Conservation (phyloP, 1,284 basidiomycete genomes). For the Psilocybe mexicana region DNA sequence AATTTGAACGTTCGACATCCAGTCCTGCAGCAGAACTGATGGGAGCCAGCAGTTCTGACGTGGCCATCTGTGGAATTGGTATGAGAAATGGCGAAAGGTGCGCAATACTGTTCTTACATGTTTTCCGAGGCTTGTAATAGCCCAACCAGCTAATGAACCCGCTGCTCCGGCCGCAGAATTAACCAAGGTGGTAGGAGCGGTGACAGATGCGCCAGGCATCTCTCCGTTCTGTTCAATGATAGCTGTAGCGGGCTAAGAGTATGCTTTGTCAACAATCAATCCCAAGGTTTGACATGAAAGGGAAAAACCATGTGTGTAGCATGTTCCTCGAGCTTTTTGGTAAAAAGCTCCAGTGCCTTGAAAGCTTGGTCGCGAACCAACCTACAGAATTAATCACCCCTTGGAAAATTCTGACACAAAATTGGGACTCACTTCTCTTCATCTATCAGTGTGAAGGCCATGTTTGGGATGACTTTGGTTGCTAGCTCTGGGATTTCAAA, state of each 20-base stretch:
- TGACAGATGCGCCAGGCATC: slow-evolving; percentile 18
- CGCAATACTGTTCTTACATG: slow-evolving; percentile 47
- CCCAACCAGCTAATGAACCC: slow-evolving; percentile 91
- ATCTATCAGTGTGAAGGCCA: slow-evolving; percentile 81
- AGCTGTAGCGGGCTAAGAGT: slow-evolving; percentile 25
- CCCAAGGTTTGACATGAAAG: neutral
- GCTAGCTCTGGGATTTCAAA: slow-evolving; percentile 91
- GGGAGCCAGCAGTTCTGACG: slow-evolving; percentile 70
- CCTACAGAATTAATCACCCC: slow-evolving; percentile 38
- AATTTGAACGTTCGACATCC: slow-evolving; percentile 38
- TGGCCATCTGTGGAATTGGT: slow-evolving; percentile 50
- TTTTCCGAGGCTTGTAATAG: slow-evolving; percentile 83
- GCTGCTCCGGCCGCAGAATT: slow-evolving; percentile 89
- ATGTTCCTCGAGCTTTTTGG: slow-evolving; percentile 81
- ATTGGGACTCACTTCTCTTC: slow-evolving; percentile 77
- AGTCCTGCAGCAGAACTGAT: slow-evolving; percentile 31
- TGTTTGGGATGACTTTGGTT: slow-evolving; percentile 83
- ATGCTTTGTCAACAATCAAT: slow-evolving; percentile 51
- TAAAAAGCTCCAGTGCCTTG: slow-evolving; percentile 85
- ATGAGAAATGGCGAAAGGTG: neutral
- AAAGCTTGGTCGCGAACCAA: slow-evolving; percentile 93
- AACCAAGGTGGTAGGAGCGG: slow-evolving; percentile 61
- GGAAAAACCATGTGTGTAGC: slow-evolving; percentile 73
- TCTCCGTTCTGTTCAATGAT: slow-evolving; percentile 6
- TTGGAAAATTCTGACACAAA: neutral